phyloP scores from a whole-genome alignment of 2,329 filamentous ascomycete species.

The Monosporascus sp. region DNA sequence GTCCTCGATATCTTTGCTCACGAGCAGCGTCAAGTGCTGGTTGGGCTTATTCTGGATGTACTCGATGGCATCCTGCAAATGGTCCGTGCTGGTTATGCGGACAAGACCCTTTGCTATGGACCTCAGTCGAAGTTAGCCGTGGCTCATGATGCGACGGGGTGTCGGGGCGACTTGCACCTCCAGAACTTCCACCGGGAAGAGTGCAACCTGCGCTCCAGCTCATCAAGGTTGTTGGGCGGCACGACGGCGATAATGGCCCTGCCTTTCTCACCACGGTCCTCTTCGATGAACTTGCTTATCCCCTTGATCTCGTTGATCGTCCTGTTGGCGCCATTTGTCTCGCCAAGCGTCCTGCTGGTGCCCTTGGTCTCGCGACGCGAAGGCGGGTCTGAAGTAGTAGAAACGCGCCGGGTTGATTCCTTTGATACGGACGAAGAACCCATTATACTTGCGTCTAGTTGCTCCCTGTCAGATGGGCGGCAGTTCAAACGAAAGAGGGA shows the following conservation, averaged over 20 bases:
- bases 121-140: background rate
- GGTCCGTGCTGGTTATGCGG: background rate
- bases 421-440: background rate
- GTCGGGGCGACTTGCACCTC: background rate
- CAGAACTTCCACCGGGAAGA: slow-evolving; percentile 4
- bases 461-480: background rate
- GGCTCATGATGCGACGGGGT: background rate
- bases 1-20: slow-evolving; percentile 1
- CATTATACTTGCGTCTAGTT: background rate
- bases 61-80: slow-evolving; percentile 3
- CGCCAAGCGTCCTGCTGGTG: background rate
- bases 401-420: background rate
- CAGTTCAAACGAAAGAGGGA: background rate
- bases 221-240: background rate
- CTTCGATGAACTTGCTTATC: slow-evolving; percentile 3
- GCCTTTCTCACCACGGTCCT: slow-evolving; percentile 3
- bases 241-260: slow-evolving; percentile 6
- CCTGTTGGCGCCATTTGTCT: background rate
- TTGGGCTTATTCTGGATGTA: background rate
- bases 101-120: slow-evolving; percentile 1
- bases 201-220: slow-evolving; percentile 3
- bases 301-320: background rate
- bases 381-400: background rate
- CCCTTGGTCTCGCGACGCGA: background rate
- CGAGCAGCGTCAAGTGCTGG: slow-evolving; percentile 3